phyloP scores from a whole-genome alignment of 352 stramenopile genomes.

The Phytophthora megakarya region DNA sequence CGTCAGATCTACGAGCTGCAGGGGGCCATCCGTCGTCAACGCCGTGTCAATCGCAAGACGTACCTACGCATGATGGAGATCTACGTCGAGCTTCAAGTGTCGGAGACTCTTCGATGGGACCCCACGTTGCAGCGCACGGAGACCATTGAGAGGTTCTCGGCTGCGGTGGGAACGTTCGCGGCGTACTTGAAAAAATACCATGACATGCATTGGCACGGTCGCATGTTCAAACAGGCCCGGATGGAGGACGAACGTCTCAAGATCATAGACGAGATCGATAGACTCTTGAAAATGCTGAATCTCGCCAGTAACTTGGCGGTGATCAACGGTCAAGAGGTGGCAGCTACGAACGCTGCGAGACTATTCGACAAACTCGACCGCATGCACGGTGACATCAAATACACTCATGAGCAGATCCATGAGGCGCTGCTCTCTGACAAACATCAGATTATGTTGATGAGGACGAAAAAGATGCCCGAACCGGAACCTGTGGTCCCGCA shows the following conservation, averaged over 20 bases:
- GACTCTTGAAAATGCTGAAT: slow-evolving; percentile 36
- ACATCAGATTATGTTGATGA: too few species aligned
- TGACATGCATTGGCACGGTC: slow-evolving; percentile 18
- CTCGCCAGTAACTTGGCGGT: slow-evolving; percentile 21
- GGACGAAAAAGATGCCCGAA: too few species aligned
- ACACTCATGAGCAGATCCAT: slow-evolving; percentile 21
- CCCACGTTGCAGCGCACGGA: slow-evolving; percentile 11
- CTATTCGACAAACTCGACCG: slow-evolving; percentile 25
- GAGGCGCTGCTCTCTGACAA: slow-evolving; percentile 3
- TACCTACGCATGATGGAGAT: slow-evolving; percentile 29
- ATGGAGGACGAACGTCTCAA: slow-evolving; percentile 37
- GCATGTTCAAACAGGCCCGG: slow-evolving; percentile 16
- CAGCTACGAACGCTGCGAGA: slow-evolving; percentile 3
- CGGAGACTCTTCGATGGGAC: slow-evolving; percentile 12
- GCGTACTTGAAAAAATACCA: slow-evolving; percentile 27
- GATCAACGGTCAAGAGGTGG: slow-evolving; percentile 14
- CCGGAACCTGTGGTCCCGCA: too few species aligned
- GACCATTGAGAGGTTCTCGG: slow-evolving; percentile 13
- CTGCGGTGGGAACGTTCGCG: slow-evolving; percentile 7
- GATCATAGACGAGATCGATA: slow-evolving; percentile 38
- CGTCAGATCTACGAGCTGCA: slow-evolving; percentile 25
- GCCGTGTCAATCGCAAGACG: slow-evolving; percentile 11
- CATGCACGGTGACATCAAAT: slow-evolving; percentile 17
- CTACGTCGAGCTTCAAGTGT: slow-evolving; percentile 20
- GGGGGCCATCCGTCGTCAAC: slow-evolving; percentile 21